phyloP scores from a whole-genome alignment of 495 filamentous ascomycete species.

The Xylaria grammica region DNA sequence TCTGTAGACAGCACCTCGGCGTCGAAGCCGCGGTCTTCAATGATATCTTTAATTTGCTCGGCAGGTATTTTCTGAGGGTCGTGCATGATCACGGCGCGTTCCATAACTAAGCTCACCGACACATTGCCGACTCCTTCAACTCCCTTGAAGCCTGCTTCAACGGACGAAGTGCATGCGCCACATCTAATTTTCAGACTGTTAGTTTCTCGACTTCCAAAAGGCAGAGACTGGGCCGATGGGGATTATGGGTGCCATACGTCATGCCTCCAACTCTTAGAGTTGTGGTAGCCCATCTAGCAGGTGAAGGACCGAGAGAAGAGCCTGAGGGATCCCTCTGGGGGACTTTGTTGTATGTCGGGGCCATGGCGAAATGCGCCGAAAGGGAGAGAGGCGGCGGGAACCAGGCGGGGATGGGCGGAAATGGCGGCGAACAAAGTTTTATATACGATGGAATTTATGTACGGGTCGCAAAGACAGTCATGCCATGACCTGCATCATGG shows the following conservation, averaged over 20 bases:
- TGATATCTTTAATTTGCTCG: constrained; percentile 77
- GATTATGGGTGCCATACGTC: constrained; percentile 59
- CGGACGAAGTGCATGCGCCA: constrained; percentile 85
- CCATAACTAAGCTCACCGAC: constrained; percentile 90
- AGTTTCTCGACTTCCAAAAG: constrained; percentile 17
- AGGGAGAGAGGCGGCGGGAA: constrained; percentile 18
- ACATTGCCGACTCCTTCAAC: constrained; percentile 81
- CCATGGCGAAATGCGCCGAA: constrained; percentile 46
- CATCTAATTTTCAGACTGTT: constrained; percentile 55
- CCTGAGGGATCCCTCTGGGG: constrained; percentile 40
- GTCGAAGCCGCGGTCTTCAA: constrained; percentile 95
- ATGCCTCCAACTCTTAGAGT: constrained; percentile 88
- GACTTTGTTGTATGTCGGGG: constrained; percentile 51
- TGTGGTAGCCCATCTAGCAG: constrained; percentile 81
- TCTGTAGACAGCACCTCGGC: constrained; percentile 89
- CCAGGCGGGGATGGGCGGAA: background rate
- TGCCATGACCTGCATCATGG: constrained; percentile 9
- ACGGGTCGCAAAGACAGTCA: background rate
- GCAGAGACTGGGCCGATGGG: background rate
- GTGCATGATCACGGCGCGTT: constrained; percentile 87
- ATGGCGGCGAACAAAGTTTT: background rate
- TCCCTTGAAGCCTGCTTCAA: constrained; percentile 82
- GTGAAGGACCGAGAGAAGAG: constrained; percentile 38
- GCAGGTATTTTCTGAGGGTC: constrained; percentile 76
- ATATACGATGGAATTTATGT: background rate